phyloP scores from a whole-genome alignment of 805 yeast species.

The Lachancea dasiensis region DNA sequence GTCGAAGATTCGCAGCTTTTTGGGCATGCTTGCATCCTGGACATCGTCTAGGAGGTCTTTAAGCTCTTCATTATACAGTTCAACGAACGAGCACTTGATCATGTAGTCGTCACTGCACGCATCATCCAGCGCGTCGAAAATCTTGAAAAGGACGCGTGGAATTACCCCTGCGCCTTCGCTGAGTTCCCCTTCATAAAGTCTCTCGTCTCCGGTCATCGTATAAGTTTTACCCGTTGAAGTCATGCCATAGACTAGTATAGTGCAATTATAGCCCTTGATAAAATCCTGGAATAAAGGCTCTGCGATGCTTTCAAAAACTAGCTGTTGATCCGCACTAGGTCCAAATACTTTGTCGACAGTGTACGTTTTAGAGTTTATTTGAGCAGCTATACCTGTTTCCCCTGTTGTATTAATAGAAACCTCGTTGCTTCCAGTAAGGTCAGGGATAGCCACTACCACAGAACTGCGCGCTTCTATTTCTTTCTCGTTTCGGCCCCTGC shows the following conservation, averaged over 20 bases:
- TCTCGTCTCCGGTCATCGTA: conserved; percentile 68
- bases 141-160: conserved; percentile 50
- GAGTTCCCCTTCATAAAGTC: conserved; percentile 29
- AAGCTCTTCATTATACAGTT: conserved; percentile 81
- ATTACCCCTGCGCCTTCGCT: conserved; percentile 56
- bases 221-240: conserved; percentile 88
- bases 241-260: conserved; percentile 85
- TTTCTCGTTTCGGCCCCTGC: conserved; percentile 54
- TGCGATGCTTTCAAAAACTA: conserved; percentile 62
- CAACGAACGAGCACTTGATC: conserved; percentile 76
- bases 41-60: conserved; percentile 52
- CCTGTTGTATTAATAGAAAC: conserved; percentile 42
- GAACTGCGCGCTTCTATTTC: conserved; percentile 54
- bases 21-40: conserved; percentile 32
- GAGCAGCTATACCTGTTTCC: conserved; percentile 37
- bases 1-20: conserved; percentile 50
- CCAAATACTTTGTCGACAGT: conserved; percentile 79
- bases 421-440: conserved; percentile 40
- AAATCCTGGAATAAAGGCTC: conserved; percentile 59
- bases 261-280: conserved; percentile 70
- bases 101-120: conserved; percentile 44
- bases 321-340: conserved; percentile 67
- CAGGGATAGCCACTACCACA: conserved; percentile 51
- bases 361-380: conserved; percentile 49
- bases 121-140: conserved; percentile 47